Base-by-base conservation (phyloP, 371 early-diverging fungal species). In the Scutellospora calospora region DNA sequence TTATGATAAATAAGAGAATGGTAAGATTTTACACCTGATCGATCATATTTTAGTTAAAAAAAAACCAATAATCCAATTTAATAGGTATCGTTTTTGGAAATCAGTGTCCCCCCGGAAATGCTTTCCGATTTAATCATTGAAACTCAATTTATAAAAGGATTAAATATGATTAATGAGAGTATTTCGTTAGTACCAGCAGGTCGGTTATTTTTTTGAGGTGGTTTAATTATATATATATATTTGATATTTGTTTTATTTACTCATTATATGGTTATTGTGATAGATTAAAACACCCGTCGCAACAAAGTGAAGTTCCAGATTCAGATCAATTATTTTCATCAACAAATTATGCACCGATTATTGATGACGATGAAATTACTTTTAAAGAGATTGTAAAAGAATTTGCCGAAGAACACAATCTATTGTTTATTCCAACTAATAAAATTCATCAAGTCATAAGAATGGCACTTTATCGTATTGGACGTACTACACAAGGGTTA, bases 1-100 rank as follows among this genome's bases (percentile, higher is more conserved):
- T 62, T 85, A 87, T 68, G 92, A 90, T 57, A 95, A 81, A 87
- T 95, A 11, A 83, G 87, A n/a, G 86, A 89, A 59, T 95, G 97
- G 96, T 96, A 94, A 55, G 63, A 31, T n/a, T 33, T 22, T 79
- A 25, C 74, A 33, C 35, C 35, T 66, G 8, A 18, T 57, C 51
- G 3, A 54, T 57, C n/a, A 22, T 2, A 5, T 55, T 55, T 22
- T 22, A n/a, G 20, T 55, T 55, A n/a, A n/a, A 55, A 2, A 49
- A 2, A 55, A n/a, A n/a, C 22, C 20, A n/a, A 22, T 55, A 31
- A 9, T 33, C 38, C 38, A 38, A 38, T 62, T 29, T 57, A 22
- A 14, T 75, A 81, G 81, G 81, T 81, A 81, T 65, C 22, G 54
- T 14, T 81, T 76, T 20, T 81, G 81, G 81, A 77, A 81, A 29